phyloP scores from a whole-genome alignment of 1,284 basidiomycete genomes.

The Ustilago tritici region DNA sequence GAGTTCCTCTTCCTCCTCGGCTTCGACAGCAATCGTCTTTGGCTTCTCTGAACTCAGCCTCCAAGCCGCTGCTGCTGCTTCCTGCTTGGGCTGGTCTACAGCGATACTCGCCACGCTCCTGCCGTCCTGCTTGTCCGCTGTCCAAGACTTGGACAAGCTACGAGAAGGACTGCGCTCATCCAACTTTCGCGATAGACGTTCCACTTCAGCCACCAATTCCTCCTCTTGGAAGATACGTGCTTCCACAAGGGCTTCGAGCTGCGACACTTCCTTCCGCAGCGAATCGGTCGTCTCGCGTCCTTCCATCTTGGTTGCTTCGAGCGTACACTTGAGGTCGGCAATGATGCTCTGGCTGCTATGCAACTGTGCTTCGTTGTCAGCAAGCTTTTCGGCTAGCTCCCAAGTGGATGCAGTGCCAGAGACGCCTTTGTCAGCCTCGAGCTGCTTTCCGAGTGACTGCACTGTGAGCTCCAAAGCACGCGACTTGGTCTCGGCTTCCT shows the following conservation, averaged over 20 bases:
- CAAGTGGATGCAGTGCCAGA: conserved; percentile 67
- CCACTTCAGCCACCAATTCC: conserved; percentile 57
- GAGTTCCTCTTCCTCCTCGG: conserved; percentile 41
- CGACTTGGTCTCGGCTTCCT: conserved; percentile 80
- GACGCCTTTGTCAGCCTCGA: conserved; percentile 70
- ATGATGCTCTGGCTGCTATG: conserved; percentile 73
- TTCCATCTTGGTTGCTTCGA: conserved; percentile 63
- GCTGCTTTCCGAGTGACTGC: conserved; percentile 75
- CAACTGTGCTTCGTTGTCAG: conserved; percentile 49
- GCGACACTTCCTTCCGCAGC: conserved; percentile 58
- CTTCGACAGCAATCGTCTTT: not conserved
- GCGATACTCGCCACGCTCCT: not conserved
- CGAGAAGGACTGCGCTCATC: conserved; percentile 23
- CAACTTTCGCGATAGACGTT: conserved; percentile 41
- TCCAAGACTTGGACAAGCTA: conserved; percentile 4
- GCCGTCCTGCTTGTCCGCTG: not conserved
- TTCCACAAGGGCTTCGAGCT: conserved; percentile 63
- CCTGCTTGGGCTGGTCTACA: not conserved
- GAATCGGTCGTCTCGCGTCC: conserved; percentile 52
- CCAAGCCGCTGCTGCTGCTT: not conserved
- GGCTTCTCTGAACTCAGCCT: not conserved
- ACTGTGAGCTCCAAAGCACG: conserved; percentile 81
- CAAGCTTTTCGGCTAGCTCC: conserved; percentile 50
- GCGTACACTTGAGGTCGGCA: conserved; percentile 58
- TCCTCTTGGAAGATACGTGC: conserved; percentile 63